A percentile compares a stretch with the other conserved stretches of the same genome.
Conservation (phyloP, 768 basidiomycete genomes). For the Pulveroboletus sp. region DNA sequence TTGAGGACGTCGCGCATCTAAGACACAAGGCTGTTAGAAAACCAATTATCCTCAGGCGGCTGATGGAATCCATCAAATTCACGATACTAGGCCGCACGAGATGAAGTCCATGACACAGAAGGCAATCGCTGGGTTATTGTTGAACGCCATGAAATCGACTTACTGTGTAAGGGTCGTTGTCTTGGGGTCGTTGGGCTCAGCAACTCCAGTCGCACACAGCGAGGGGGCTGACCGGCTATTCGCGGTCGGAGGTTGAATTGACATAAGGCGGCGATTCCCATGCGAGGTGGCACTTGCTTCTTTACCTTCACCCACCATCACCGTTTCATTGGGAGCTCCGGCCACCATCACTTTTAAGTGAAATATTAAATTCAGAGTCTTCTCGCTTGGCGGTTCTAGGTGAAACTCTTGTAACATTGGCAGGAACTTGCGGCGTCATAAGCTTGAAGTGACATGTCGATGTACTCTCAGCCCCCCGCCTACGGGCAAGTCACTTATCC, state of each 20-base stretch:
- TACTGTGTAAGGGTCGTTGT: constrained; percentile 25
- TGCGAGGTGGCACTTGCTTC: constrained; percentile 23
- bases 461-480: constrained; percentile 56
- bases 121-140: not conserved
- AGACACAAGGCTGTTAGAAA: constrained; percentile 21
- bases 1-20: constrained; percentile 92
- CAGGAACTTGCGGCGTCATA: constrained; percentile 30
- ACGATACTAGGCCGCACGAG: not conserved
- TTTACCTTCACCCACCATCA: constrained; percentile 47
- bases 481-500: constrained; percentile 57
- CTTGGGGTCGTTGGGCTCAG: constrained; percentile 21
- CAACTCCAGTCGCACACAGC: too few relatives aligned
- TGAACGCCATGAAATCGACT: constrained; percentile 12
- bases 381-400: constrained; percentile 29
- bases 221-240: constrained; percentile 19
- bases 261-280: constrained; percentile 23
- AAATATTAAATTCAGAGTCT: constrained; percentile 40
- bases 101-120: not conserved
- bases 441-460: constrained; percentile 49
- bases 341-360: constrained; percentile 47
- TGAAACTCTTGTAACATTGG: constrained; percentile 32
- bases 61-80: constrained; percentile 37
- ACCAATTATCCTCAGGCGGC: constrained; percentile 28
- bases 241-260: constrained; percentile 36
- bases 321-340: constrained; percentile 34